These are phyloP conservation scores for Sanghuangporus weigelae DNA, from an alignment of 1,284 basidiomycete species.

Conservation along the genomic window DNA sequence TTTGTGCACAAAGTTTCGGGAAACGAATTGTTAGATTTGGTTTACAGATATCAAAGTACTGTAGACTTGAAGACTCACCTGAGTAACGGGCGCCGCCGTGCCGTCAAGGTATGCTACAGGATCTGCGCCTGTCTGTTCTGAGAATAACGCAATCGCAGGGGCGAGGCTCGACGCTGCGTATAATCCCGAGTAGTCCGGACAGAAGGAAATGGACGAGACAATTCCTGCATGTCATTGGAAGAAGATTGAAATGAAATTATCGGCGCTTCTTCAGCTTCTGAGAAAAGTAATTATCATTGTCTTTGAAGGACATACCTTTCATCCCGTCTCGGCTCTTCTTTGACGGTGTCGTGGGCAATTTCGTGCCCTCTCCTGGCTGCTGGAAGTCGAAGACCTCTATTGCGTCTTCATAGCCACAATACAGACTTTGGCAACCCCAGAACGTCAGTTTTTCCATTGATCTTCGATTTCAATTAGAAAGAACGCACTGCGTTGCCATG, in stretches of 20 bases:
- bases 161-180: slow-evolving; percentile 62
- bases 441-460: background rate
- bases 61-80: slow-evolving; percentile 40
- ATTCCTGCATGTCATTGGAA: slow-evolving; percentile 50
- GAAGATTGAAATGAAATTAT: background rate
- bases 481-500: slow-evolving; percentile 56
- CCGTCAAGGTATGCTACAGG: slow-evolving; percentile 63
- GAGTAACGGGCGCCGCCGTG: slow-evolving; percentile 59
- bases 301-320: slow-evolving; percentile 51
- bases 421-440: slow-evolving; percentile 48
- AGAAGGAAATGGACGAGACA: slow-evolving; percentile 78
- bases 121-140: slow-evolving; percentile 48
- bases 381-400: slow-evolving; percentile 85
- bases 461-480: background rate
- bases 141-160: slow-evolving; percentile 73
- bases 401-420: slow-evolving; percentile 86
- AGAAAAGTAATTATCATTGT: background rate
- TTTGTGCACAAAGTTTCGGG: background rate
- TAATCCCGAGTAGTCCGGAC: slow-evolving; percentile 57
- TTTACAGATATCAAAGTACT: background rate
- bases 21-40: background rate
- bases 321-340: slow-evolving; percentile 80
- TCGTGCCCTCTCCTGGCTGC: slow-evolving; percentile 65
- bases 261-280: background rate
- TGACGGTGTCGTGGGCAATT: slow-evolving; percentile 70